phyloP scores from a whole-genome alignment of 768 basidiomycete genomes.

The Collybia sordida region DNA sequence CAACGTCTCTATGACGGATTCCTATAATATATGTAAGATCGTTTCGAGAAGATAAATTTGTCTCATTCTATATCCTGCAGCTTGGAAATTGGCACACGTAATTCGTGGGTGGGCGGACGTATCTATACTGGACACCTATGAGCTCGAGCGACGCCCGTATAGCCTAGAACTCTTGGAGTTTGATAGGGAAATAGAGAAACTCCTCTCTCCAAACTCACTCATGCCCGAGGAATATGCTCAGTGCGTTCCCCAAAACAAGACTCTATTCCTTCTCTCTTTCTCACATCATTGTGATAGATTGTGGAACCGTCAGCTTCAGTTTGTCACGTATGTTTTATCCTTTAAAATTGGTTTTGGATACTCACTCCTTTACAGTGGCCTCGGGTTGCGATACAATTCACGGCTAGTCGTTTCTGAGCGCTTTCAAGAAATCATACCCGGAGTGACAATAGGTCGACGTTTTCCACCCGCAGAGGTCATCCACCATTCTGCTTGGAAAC shows the following conservation, averaged over 20 bases:
- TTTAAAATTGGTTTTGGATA: neutral
- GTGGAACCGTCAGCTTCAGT: neutral
- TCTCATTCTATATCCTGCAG: neutral
- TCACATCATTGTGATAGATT: neutral
- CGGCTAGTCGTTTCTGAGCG: neutral
- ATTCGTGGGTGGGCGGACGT: neutral
- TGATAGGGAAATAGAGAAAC: neutral
- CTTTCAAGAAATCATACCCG: slow-evolving; percentile 1
- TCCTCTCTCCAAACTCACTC: neutral
- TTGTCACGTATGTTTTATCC: neutral
- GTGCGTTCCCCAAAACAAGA: neutral
- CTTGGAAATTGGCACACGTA: slow-evolving; percentile 5
- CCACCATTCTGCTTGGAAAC: neutral
- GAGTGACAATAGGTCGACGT: neutral
- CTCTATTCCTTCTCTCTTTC: too few species aligned
- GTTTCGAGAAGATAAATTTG: neutral
- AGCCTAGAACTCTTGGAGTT: slow-evolving; percentile 4
- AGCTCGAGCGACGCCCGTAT: slow-evolving; percentile 1
- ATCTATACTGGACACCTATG: neutral
- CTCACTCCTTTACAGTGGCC: neutral
- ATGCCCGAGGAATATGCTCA: neutral
- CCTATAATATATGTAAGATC: neutral
- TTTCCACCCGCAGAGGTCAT: neutral
- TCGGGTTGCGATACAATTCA: neutral
- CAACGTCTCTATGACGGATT: slow-evolving; percentile 5